These are phyloP conservation scores for Dalbergia cochinchinensis DNA, from an alignment of 306 rosid genomes.

Conservation along the genomic window DNA sequence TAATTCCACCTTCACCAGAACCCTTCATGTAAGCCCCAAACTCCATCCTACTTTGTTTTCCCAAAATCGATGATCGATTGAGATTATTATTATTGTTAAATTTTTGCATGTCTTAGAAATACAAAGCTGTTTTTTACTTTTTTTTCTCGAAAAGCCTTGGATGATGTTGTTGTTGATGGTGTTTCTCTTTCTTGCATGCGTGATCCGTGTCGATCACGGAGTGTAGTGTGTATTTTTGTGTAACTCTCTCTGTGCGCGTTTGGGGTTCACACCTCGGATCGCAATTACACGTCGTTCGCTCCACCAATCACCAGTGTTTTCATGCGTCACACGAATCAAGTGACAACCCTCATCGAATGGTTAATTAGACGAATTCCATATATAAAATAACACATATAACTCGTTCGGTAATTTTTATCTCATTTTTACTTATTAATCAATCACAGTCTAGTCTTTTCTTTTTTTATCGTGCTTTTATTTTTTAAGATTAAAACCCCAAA, in stretches of 20 bases:
- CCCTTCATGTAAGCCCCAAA: conserved; percentile 6
- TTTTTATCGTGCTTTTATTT: too few relatives aligned
- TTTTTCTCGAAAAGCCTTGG: background rate
- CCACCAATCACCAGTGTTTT: background rate
- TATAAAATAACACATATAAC: too few relatives aligned
- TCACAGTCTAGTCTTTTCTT: too few relatives aligned
- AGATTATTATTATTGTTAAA: too few relatives aligned
- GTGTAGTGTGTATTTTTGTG: too few relatives aligned
- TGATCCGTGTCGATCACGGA: conserved; percentile 30
- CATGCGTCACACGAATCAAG: background rate
- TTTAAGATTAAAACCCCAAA: too few relatives aligned
- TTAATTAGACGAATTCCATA: too few relatives aligned
- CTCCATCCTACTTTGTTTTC: too few relatives aligned
- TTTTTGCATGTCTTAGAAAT: too few relatives aligned
- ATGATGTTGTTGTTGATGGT: background rate
- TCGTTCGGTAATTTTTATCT: too few relatives aligned
- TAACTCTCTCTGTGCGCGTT: background rate
- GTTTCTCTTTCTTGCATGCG: conserved; percentile 37
- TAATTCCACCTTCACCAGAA: conserved; percentile 36
- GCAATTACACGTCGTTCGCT: background rate
- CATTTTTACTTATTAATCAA: too few relatives aligned
- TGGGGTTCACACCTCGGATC: background rate
- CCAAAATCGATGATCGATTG: background rate
- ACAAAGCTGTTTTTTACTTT: background rate
- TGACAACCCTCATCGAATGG: background rate